Conservation (phyloP, 2,329 filamentous ascomycete species). For the Stagonosporopsis tanaceti region DNA sequence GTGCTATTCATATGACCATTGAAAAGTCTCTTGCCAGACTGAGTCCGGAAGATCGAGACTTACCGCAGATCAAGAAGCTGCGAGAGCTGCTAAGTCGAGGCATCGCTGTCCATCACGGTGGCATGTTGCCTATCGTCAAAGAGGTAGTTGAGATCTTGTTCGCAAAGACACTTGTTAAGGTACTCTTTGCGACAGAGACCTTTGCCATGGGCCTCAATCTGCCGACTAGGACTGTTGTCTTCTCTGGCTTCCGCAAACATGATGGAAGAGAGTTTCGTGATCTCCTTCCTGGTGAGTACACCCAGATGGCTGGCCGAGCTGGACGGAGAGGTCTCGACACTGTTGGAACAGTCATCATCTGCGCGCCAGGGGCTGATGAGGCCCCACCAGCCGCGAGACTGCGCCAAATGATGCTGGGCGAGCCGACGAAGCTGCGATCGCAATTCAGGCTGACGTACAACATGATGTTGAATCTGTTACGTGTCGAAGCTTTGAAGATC, state of each 20-base stretch:
- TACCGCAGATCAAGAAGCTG: slow-evolving; percentile 92
- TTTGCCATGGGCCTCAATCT: slow-evolving; percentile 98
- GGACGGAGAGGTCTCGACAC: slow-evolving; percentile 91
- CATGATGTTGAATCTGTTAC: slow-evolving; percentile 96
- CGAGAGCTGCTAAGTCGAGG: slow-evolving; percentile 85
- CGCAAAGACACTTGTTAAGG: slow-evolving; percentile 92
- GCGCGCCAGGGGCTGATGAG: slow-evolving; percentile 80
- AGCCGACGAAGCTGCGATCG: slow-evolving; percentile 92
- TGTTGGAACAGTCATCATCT: slow-evolving; percentile 93
- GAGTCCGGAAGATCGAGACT: slow-evolving; percentile 84
- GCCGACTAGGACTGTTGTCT: slow-evolving; percentile 94
- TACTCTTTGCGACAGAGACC: slow-evolving; percentile 96
- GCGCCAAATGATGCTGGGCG: slow-evolving; percentile 92
- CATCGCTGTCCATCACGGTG: slow-evolving; percentile 95
- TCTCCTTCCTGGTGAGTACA: slow-evolving; percentile 93
- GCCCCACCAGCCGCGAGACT: slow-evolving; percentile 85
- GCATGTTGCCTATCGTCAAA: slow-evolving; percentile 93
- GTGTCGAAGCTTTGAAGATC: slow-evolving; percentile 96
- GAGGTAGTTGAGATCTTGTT: slow-evolving; percentile 98
- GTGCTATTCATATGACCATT: slow-evolving; percentile 95
- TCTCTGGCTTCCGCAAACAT: slow-evolving; percentile 96
- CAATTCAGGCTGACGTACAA: slow-evolving; percentile 99
- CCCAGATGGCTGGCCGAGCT: slow-evolving; percentile 96
- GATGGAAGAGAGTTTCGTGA: slow-evolving; percentile 93
- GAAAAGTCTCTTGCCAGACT: slow-evolving; percentile 92